phyloP scores from a whole-genome alignment of 192 early-diverging fungal genomes.

The Dispira simplex region DNA sequence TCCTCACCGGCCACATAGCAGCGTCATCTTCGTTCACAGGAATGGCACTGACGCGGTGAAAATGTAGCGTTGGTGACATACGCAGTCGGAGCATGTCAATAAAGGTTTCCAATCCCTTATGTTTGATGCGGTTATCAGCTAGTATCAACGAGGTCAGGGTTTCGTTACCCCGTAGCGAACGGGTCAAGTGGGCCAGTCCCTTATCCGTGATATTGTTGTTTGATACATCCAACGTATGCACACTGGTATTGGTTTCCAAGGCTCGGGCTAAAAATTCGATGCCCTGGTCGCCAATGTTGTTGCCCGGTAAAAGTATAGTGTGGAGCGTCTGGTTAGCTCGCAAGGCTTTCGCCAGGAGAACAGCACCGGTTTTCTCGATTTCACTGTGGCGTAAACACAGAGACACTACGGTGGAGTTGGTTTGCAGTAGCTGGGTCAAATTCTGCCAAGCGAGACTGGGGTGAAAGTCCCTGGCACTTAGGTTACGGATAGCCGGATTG shows the following conservation, averaged over 20 bases:
- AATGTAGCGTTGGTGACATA: background rate
- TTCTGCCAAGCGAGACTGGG: slow-evolving; percentile 13
- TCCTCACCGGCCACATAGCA: too few species aligned
- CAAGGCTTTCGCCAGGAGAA: slow-evolving; percentile 14
- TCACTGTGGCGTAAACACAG: slow-evolving; percentile 12
- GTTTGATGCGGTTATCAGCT: slow-evolving; percentile 12
- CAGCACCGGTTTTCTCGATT: slow-evolving; percentile 13
- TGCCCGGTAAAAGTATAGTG: slow-evolving; percentile 12
- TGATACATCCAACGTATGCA: slow-evolving; percentile 10
- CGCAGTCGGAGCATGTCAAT: background rate
- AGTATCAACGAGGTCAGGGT: slow-evolving; percentile 9
- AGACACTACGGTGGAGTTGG: slow-evolving; percentile 10
- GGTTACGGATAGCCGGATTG: slow-evolving; percentile 13
- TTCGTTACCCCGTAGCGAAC: slow-evolving; percentile 9
- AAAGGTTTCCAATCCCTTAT: slow-evolving; percentile 12
- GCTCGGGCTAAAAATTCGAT: slow-evolving; percentile 12
- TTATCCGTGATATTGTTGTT: slow-evolving; percentile 13
- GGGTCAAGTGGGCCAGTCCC: slow-evolving; percentile 12
- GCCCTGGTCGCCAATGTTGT: slow-evolving; percentile 15
- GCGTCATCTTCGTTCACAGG: too few species aligned
- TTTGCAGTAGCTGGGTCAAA: slow-evolving; percentile 11
- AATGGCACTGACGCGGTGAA: too few species aligned
- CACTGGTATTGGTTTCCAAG: slow-evolving; percentile 12
- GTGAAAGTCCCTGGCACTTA: slow-evolving; percentile 11
- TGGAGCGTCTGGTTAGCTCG: slow-evolving; percentile 12